Evolutionary conservation across 495 filamentous ascomycete species (phyloP).

Genomic region (Staphylotrichum tortipilum): DNA sequence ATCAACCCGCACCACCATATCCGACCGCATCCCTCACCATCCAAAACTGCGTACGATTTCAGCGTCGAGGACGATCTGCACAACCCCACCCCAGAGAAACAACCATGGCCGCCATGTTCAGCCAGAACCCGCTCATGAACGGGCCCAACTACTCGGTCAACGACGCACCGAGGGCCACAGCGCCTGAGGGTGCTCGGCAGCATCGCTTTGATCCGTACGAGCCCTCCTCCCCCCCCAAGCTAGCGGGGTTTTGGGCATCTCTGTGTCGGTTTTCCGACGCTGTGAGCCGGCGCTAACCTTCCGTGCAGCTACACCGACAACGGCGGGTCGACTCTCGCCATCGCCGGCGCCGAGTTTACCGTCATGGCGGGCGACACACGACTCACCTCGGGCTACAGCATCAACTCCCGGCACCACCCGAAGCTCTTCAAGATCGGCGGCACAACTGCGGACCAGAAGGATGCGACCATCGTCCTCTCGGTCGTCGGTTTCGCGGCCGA

Average conservation of each 20-base stretch:
- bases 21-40: too few relatives aligned
- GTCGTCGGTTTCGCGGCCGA: slow-evolving; percentile 96
- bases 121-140: slow-evolving; percentile 53
- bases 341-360: slow-evolving; percentile 84
- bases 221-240: too few relatives aligned
- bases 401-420: slow-evolving; percentile 87
- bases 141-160: slow-evolving; percentile 52
- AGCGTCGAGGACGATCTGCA: not conserved
- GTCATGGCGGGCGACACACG: slow-evolving; percentile 96
- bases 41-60: not conserved
- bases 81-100: not conserved
- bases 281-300: not conserved
- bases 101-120: slow-evolving; percentile 48
- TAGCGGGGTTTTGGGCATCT: not conserved
- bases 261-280: not conserved
- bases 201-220: slow-evolving; percentile 94
- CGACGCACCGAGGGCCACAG: slow-evolving; percentile 37
- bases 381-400: slow-evolving; percentile 91
- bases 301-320: slow-evolving; percentile 87
- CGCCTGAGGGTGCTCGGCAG: slow-evolving; percentile 45
- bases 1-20: not conserved
- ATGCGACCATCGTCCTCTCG: slow-evolving; percentile 76
- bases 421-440: slow-evolving; percentile 97
- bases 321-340: slow-evolving; percentile 91
- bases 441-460: slow-evolving; percentile 71